These are phyloP conservation scores for Ephemerocybe angulata DNA, from an alignment of 768 basidiomycete genomes.

Conservation along the genomic window DNA sequence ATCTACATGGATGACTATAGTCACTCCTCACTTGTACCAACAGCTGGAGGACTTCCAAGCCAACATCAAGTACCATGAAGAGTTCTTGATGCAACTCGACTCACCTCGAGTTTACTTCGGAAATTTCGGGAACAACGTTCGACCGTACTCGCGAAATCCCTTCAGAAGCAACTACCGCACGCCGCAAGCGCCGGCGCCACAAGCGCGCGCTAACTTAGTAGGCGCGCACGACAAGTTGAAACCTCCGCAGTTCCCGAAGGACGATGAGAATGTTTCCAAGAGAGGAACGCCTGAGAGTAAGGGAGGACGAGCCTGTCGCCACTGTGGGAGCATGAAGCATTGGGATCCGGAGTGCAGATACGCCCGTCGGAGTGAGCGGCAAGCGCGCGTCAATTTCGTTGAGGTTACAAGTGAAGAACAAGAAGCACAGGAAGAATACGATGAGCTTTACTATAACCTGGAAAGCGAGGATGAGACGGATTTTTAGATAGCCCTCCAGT, in stretches of 20 bases:
- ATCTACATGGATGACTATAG: constrained; percentile 22
- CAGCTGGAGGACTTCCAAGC: constrained; percentile 18
- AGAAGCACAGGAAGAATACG: constrained; percentile 24
- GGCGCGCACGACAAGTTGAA: background rate
- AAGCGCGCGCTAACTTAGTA: constrained; percentile 4
- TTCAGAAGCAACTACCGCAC: too few species aligned
- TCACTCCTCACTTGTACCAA: constrained; percentile 21
- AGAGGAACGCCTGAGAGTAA: constrained; percentile 17
- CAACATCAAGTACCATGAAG: constrained; percentile 22
- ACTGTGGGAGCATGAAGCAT: constrained; percentile 18
- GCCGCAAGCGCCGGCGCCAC: too few species aligned
- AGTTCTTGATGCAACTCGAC: constrained; percentile 14
- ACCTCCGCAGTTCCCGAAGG: constrained; percentile 17
- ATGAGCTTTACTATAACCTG: constrained; percentile 19
- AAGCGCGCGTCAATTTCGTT: constrained; percentile 19
- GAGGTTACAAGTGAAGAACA: constrained; percentile 8
- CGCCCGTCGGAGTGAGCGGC: constrained; percentile 9
- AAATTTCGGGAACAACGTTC: background rate
- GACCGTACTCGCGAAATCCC: constrained; percentile 5
- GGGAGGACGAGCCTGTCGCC: constrained; percentile 28
- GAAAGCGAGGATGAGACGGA: constrained; percentile 9
- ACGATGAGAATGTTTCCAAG: constrained; percentile 14
- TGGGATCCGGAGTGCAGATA: constrained; percentile 31
- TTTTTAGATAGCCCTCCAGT: constrained; percentile 17
- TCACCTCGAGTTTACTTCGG: background rate